A percentile compares a stretch with the other conserved stretches of the same genome.
Evolutionary conservation across 2,329 filamentous ascomycete species (phyloP).

Genomic region (Exutisphaerella laricina): DNA sequence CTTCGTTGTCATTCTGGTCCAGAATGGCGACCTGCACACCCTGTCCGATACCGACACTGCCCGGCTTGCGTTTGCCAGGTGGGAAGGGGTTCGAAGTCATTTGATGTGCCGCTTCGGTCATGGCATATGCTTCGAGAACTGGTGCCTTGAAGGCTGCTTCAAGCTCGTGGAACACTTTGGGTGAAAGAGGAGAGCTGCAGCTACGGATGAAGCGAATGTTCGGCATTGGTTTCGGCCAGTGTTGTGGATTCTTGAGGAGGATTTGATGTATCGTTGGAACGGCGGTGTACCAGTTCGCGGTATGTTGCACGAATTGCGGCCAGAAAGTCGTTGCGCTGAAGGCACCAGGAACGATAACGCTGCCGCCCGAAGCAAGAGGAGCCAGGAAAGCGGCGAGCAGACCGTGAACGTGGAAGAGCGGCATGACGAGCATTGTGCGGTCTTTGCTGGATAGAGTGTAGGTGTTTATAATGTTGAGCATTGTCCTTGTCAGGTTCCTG

Average conservation of each 20-base stretch:
- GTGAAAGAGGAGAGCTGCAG: constrained; percentile 77
- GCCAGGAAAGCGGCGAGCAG: constrained; percentile 76
- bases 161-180: constrained; percentile 73
- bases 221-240: constrained; percentile 58
- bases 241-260: constrained; percentile 63
- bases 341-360: constrained; percentile 68
- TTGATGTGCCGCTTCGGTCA: constrained; percentile 85
- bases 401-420: constrained; percentile 86
- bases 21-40: constrained; percentile 78
- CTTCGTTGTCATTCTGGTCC: constrained; percentile 61
- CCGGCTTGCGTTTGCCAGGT: constrained; percentile 69
- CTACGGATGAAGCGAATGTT: constrained; percentile 81
- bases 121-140: constrained; percentile 84
- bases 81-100: constrained; percentile 64
- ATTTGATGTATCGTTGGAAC: constrained; percentile 94
- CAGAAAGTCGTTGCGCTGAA: constrained; percentile 84
- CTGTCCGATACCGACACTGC: constrained; percentile 75
- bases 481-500: constrained; percentile 72
- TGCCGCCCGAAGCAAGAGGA: constrained; percentile 68
- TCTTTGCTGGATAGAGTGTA: constrained; percentile 67
- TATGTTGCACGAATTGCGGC: constrained; percentile 65
- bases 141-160: constrained; percentile 71
- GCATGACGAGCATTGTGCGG: constrained; percentile 83
- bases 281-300: constrained; percentile 87
- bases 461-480: constrained; percentile 75